Percentiles rank a stretch among this genome's conserved stretches.
Conservation (phyloP, 2,329 filamentous ascomycete genomes). For the Thielaviopsis ethacetica region DNA sequence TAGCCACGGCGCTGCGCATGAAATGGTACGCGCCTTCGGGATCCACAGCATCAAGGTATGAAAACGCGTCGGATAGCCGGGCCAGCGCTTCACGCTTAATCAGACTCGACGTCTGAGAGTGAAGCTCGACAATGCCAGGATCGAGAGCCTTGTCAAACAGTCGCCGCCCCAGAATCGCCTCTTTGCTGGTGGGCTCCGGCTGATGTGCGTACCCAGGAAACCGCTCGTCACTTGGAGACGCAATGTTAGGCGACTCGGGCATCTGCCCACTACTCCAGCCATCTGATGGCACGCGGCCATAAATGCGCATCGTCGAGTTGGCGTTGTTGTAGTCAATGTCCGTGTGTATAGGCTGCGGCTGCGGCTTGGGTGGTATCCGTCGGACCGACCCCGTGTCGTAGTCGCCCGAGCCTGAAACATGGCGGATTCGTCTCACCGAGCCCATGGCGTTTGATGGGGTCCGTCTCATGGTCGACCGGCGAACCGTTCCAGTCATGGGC, state of each 20-base stretch:
- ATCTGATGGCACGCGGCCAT: constrained; percentile 70
- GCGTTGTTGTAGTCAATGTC: constrained; percentile 91
- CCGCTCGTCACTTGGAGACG: constrained; percentile 44
- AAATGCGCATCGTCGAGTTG: constrained; percentile 79
- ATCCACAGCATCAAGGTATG: constrained; percentile 67
- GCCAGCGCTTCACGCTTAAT: constrained; percentile 70
- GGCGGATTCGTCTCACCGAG: constrained; percentile 10
- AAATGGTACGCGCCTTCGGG: constrained; percentile 82
- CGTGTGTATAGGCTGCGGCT: constrained; percentile 49
- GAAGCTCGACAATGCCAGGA: constrained; percentile 65
- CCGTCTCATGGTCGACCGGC: constrained; percentile 34
- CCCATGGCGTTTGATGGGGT: constrained; percentile 7
- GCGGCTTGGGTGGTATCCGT: constrained; percentile 25
- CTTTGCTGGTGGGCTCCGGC: constrained; percentile 52
- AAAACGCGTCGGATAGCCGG: constrained; percentile 71
- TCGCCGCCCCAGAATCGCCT: constrained; percentile 65
- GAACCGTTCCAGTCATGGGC: constrained; percentile 37
- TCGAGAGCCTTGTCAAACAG: constrained; percentile 72
- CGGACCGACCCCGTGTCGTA: constrained; percentile 10
- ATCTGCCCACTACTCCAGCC: constrained; percentile 24
- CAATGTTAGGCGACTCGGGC: constrained; percentile 21
- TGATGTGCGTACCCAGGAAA: constrained; percentile 30
- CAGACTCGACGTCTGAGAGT: constrained; percentile 55
- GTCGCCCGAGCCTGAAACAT: constrained; percentile 3
- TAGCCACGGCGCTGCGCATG: constrained; percentile 60